Percentiles rank a stretch among this genome's conserved stretches.
Evolutionary conservation across 164 flowering plant species (phyloP).

Genomic region (Paratinospora sagittata): DNA sequence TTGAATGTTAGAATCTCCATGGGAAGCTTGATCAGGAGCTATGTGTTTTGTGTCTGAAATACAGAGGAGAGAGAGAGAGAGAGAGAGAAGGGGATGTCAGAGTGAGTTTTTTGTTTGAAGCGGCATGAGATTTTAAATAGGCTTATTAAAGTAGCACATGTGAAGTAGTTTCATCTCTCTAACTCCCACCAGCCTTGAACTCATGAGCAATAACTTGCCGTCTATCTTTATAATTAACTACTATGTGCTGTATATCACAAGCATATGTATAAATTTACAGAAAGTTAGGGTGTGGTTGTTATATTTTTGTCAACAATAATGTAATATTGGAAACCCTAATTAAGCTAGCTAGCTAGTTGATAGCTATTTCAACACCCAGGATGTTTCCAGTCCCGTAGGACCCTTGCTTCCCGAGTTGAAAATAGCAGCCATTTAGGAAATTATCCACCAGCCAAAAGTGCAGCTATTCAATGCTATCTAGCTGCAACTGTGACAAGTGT

Average conservation of each 20-base stretch:
- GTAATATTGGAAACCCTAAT: background rate
- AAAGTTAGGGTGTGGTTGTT: too few relatives aligned
- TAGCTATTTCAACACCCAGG: too few relatives aligned
- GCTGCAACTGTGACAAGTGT: background rate
- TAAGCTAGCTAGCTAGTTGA: too few relatives aligned
- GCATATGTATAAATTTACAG: background rate
- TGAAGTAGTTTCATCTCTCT: background rate
- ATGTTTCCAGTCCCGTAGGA: background rate
- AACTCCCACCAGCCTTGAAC: background rate
- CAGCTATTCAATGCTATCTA: conserved; percentile 1
- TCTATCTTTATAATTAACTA: background rate
- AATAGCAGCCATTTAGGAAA: background rate
- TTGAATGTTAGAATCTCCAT: conserved; percentile 2
- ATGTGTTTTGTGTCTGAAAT: background rate
- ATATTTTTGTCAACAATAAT: background rate
- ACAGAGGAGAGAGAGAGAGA: background rate
- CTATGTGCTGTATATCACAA: conserved; percentile 3
- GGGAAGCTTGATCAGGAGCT: background rate
- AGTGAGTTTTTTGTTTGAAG: background rate
- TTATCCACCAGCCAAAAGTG: background rate
- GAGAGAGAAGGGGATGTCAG: conserved; percentile 3
- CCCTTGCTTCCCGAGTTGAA: background rate
- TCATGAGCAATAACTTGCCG: background rate
- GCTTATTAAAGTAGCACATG: background rate
- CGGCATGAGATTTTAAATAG: background rate